Base-by-base conservation (phyloP, 345 rosid species). In the Nasturtium officinale region DNA sequence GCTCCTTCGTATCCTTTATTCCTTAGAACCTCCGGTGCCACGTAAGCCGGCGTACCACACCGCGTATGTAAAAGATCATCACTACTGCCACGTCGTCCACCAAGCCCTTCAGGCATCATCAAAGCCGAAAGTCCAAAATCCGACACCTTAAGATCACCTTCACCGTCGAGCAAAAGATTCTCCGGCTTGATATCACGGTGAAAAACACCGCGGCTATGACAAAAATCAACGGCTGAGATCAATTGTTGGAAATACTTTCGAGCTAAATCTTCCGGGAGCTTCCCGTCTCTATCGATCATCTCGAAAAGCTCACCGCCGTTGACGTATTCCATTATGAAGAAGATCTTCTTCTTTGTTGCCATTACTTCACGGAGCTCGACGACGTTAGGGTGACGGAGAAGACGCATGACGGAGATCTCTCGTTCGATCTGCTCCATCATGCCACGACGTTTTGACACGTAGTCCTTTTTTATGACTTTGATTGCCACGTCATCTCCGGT, bases 111-210 rank as follows among this genome's bases (percentile, higher is more conserved):
- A 0, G 91, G 89, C 80, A 89, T 72, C 17, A 86, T 85, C 79
- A 90, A 63, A 2, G 97, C 87, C 2, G 97, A 92, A 11, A 92
- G 72, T 1, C 97, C 97, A 25, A 92, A 92, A 72, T 92, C 98
- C 13, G 98, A 78, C 0, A 92, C 81, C 73, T 90, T 92, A 1
- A 90, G 68, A 67, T 86, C 80, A 5, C 82, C 97, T 28, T 86
- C 74, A 10, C 84, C 93, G 76, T 92, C 96, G 4, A 92, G 66
- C 23, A 92, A 76, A 3, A 90, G 79, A 51, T 90, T 92, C 69
- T 92, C 97, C 6, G 98, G 97, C 82, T 92, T 90, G 3, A 92
- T 67, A 66, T 92, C 98, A 2, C 97, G 89, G 80, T 92, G 98
- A 6, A 85, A 83, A 46, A 92, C 89, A 3, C 97, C 98, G 42